phyloP scores from a whole-genome alignment of 768 basidiomycete genomes.

The Pholiota conissans region DNA sequence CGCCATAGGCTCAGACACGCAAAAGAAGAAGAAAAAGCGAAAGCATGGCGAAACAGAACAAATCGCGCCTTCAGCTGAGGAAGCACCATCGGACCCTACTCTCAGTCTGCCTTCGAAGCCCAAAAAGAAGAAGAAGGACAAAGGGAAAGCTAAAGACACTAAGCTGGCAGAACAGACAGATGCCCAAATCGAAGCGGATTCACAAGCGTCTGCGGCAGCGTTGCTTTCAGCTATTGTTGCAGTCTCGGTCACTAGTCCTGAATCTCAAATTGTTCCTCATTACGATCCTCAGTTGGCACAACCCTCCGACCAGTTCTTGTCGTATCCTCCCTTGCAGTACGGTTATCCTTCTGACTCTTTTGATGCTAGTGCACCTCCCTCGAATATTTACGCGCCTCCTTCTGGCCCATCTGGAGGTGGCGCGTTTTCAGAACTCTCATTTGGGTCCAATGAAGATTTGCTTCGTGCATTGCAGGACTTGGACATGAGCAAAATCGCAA shows the following conservation, averaged over 20 bases:
- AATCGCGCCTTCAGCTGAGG: neutral
- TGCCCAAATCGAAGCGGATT: conserved; percentile 33
- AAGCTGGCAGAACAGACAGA: conserved; percentile 23
- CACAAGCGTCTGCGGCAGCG: conserved; percentile 53
- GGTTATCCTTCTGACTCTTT: conserved; percentile 23
- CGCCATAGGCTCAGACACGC: conserved; percentile 12
- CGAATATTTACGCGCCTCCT: conserved; percentile 15
- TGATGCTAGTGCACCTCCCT: conserved; percentile 18
- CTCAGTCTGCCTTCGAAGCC: conserved; percentile 9
- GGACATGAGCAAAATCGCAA: conserved; percentile 70
- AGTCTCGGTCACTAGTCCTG: conserved; percentile 55
- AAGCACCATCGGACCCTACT: neutral
- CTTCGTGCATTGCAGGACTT: conserved; percentile 71
- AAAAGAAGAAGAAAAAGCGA: conserved; percentile 37
- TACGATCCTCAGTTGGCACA: conserved; percentile 27
- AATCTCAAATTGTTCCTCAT: conserved; percentile 8
- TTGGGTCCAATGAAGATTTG: conserved; percentile 70
- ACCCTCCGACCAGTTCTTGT: conserved; percentile 25
- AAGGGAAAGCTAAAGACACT: conserved; percentile 30
- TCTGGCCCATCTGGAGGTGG: conserved; percentile 12
- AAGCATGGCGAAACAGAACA: conserved; percentile 25
- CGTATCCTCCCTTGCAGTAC: conserved; percentile 28
- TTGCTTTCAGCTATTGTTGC: conserved; percentile 67
- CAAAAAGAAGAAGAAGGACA: conserved; percentile 31
- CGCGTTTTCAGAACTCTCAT: conserved; percentile 37